Evolutionary conservation across 2,329 filamentous ascomycete genomes (phyloP).

Genomic region (Berkeleyomyces rouxiae): DNA sequence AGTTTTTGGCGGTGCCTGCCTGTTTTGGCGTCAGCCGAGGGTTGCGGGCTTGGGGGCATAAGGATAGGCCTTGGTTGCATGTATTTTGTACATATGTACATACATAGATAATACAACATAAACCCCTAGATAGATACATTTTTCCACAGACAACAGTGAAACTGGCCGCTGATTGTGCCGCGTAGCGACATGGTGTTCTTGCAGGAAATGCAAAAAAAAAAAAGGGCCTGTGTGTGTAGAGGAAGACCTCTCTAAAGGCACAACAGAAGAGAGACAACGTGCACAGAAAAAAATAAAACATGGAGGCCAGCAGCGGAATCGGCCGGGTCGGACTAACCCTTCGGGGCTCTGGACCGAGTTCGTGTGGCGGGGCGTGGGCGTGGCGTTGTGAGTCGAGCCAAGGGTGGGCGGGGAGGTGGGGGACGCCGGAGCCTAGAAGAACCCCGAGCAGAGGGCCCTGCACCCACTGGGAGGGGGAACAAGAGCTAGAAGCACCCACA

Average conservation of each 20-base stretch:
- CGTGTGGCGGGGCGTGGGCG: no score
- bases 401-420: background rate
- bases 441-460: background rate
- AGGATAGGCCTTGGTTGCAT: background rate
- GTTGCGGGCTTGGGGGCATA: no score
- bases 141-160: background rate
- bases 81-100: background rate
- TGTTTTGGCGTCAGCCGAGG: background rate
- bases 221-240: background rate
- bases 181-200: background rate
- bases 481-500: background rate
- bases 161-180: background rate
- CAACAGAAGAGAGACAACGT: background rate
- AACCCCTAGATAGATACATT: no score
- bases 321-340: no score
- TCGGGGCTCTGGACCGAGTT: no score
- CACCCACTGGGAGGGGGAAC: background rate
- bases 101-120: background rate
- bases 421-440: background rate
- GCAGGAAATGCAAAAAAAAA: background rate
- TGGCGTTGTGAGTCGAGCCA: no score
- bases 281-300: background rate
- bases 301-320: no score
- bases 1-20: background rate
- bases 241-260: no score